These are phyloP conservation scores for Colletotrichum lentis DNA, from an alignment of 2,329 filamentous ascomycete genomes.

Conservation along the genomic window DNA sequence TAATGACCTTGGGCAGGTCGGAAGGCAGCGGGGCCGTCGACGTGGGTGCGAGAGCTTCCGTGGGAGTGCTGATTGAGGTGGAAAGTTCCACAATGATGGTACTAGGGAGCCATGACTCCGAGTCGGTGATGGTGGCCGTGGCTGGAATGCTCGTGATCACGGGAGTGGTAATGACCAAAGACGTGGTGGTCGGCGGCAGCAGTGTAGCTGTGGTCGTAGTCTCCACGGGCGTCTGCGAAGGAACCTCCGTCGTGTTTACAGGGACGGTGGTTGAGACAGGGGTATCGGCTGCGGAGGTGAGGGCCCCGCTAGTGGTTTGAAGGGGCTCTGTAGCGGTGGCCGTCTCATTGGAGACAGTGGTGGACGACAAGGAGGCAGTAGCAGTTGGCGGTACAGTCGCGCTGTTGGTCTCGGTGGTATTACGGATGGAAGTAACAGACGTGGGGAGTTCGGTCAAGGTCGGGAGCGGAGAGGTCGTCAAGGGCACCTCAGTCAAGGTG, in stretches of 20 bases:
- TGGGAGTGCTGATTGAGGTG: slow-evolving; percentile 52
- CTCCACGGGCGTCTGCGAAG: slow-evolving; percentile 17
- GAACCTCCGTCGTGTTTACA: slow-evolving; percentile 31
- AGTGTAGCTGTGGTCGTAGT: slow-evolving; percentile 17
- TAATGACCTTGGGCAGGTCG: slow-evolving; percentile 76
- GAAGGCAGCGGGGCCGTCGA: slow-evolving; percentile 67
- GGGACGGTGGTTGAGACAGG: slow-evolving; percentile 29
- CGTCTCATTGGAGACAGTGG: slow-evolving; percentile 25
- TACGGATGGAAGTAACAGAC: slow-evolving; percentile 23
- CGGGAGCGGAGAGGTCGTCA: slow-evolving; percentile 26
- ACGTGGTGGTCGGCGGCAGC: slow-evolving; percentile 26
- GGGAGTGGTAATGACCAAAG: slow-evolving; percentile 45
- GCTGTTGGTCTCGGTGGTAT: slow-evolving; percentile 19
- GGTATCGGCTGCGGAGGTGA: slow-evolving; percentile 9
- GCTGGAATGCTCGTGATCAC: slow-evolving; percentile 52
- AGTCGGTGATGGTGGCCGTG: slow-evolving; percentile 55
- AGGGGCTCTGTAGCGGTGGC: slow-evolving; percentile 5
- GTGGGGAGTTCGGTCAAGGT: slow-evolving; percentile 28
- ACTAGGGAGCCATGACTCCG: slow-evolving; percentile 63
- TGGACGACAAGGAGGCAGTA: slow-evolving; percentile 22
- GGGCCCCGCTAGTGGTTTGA: slow-evolving; percentile 9
- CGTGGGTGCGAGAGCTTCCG: slow-evolving; percentile 51
- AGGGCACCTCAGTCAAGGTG: slow-evolving; percentile 19
- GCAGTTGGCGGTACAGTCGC: slow-evolving; percentile 15
- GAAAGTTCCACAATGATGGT: slow-evolving; percentile 67